These are phyloP conservation scores for Leucaena leucocephala DNA, from an alignment of 306 rosid genomes.

Conservation along the genomic window DNA sequence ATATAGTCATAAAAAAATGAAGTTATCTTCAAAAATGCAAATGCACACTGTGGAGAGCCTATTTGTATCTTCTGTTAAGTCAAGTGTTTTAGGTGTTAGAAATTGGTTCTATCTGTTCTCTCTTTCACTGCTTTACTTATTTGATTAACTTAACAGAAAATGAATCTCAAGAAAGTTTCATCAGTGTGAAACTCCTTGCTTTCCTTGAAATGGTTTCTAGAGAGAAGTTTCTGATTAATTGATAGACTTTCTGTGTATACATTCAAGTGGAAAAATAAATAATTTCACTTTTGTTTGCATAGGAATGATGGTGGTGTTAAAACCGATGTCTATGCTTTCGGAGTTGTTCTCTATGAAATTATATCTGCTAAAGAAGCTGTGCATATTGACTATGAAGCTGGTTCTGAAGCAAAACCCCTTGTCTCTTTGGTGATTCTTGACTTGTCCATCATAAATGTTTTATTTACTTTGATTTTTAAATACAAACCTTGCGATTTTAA, in stretches of 20 bases:
- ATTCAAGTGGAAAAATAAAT: too few species aligned
- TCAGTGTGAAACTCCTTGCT: neutral
- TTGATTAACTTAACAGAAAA: neutral
- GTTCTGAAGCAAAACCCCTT: constrained; percentile 50
- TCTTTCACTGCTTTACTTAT: neutral
- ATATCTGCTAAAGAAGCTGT: constrained; percentile 73
- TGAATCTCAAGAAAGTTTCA: neutral
- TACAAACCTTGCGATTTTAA: neutral
- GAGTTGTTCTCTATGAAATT: constrained; percentile 45
- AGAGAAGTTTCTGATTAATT: neutral
- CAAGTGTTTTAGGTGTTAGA: neutral
- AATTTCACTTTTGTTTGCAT: neutral
- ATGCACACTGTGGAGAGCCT: too few species aligned
- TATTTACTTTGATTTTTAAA: neutral
- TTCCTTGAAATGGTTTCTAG: neutral
- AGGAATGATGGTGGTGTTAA: constrained; percentile 44
- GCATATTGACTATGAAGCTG: constrained; percentile 29
- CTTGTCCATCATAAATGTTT: neutral
- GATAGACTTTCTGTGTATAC: too few species aligned
- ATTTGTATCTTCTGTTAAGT: too few species aligned
- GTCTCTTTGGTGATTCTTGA: constrained; percentile 52
- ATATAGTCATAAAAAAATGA: too few species aligned
- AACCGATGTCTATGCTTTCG: constrained; percentile 61
- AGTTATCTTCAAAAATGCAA: too few species aligned
- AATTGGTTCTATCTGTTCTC: too few species aligned